Evolutionary conservation across 2,329 filamentous ascomycete genomes (phyloP).

Genomic region (Coleophoma eucalyptorum): DNA sequence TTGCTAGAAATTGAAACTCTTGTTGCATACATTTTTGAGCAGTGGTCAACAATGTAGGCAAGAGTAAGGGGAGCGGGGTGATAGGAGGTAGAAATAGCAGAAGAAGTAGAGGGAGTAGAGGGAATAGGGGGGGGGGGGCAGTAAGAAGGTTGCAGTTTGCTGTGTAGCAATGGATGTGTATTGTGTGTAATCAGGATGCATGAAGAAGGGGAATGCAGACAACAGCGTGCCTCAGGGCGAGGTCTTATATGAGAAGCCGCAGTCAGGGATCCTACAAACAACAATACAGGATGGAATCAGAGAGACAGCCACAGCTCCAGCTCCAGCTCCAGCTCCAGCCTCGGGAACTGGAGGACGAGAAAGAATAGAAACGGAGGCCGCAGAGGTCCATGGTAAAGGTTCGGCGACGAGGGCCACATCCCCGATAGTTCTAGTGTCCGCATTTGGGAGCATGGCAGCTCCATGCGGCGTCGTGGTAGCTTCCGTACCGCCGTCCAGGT

Average conservation of each 20-base stretch:
- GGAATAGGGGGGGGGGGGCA: not conserved
- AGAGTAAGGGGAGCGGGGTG: not conserved
- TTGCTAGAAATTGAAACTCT: conserved; percentile 14
- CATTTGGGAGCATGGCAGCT: too few species aligned
- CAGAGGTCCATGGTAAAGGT: not conserved
- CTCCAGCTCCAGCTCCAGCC: not conserved
- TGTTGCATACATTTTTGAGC: conserved; percentile 22
- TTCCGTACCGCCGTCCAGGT: too few species aligned
- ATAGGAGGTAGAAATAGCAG: not conserved
- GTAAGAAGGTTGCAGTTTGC: not conserved
- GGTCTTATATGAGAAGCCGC: not conserved
- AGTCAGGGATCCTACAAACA: not conserved
- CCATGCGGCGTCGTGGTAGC: too few species aligned
- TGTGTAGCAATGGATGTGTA: not conserved
- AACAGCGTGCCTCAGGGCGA: not conserved
- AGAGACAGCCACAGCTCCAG: not conserved
- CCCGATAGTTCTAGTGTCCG: too few species aligned
- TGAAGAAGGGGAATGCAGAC: not conserved
- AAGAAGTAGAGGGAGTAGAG: not conserved
- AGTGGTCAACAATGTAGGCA: not conserved
- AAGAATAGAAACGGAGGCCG: not conserved
- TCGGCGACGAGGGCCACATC: too few species aligned
- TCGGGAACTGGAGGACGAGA: too few species aligned
- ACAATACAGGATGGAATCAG: not conserved
- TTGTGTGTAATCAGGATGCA: not conserved